Base-by-base conservation (phyloP, 495 filamentous ascomycete genomes). In the Penicillium samsonianum region DNA sequence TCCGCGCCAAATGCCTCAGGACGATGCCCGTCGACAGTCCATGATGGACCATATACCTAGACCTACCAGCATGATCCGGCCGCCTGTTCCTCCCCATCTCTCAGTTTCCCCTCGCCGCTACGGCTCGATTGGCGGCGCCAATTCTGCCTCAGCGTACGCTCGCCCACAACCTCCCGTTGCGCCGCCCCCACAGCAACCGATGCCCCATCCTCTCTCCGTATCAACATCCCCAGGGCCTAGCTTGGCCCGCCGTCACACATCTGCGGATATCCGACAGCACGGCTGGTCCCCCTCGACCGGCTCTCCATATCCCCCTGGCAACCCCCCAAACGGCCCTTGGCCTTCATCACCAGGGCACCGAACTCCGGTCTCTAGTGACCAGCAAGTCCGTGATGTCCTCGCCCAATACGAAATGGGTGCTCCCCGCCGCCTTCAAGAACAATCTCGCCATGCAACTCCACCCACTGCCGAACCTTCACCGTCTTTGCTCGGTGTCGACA, bases 221-320 rank as follows among this genome's bases (percentile, higher is more conserved):
- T 82, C 89, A 28, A 87, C 91, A 25, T 89, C 90, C 23, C 88
- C 90, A 11, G 83, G 78, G 0, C 75, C 85, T 50, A 89, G 86
- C 63, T 77, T 97, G 33, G 82, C 87, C 30, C 87, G 94, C 20
- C 86, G 94, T 42, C 94, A 98, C 72, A 98, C 94, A 2, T 94
- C 93, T 46, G 94, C 94, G 52, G 94, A 98, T 64, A 98, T 98
- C 61, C 89, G 94, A 28, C 85, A 89, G 40, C 88, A 89, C 62
- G 90, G 90, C 50, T 97, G 94, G 94, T 86, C 88, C 61, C 80
- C 84, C 16, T 67, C 73, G 30, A 81, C 77, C 42, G 80, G 81
- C 25, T 91, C 91, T 4, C 90, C 92, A 12, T 91, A 90, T 57
- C 68, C 70, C 10, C 64, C 65, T 4, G 59, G 61, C 26, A 68